Evolutionary conservation across 2,329 filamentous ascomycete species (phyloP).

Genomic region (Fusarium penzigii): DNA sequence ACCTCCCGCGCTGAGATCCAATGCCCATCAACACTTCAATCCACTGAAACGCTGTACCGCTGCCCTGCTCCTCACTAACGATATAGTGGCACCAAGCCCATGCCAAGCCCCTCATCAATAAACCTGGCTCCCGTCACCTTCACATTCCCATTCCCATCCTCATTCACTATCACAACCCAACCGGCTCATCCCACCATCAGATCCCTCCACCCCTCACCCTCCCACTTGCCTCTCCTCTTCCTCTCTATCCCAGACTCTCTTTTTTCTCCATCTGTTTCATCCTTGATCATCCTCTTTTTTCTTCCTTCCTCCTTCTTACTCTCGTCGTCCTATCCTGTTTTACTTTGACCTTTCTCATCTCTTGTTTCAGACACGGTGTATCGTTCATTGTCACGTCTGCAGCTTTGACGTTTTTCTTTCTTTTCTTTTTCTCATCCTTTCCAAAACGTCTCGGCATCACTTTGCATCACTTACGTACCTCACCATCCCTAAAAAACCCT

Average conservation of each 20-base stretch:
- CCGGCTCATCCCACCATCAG: slow-evolving; percentile 15
- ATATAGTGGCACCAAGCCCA: not conserved
- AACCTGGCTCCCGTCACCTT: not conserved
- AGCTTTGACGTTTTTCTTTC: slow-evolving; percentile 10
- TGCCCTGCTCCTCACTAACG: not conserved
- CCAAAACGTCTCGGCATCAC: not conserved
- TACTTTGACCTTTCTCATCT: slow-evolving; percentile 7
- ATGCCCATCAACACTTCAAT: not conserved
- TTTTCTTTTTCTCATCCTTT: slow-evolving; percentile 6
- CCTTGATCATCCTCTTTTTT: slow-evolving; percentile 1
- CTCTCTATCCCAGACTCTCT: slow-evolving; percentile 9
- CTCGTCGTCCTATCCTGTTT: not conserved
- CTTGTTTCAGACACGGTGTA: slow-evolving; percentile 25
- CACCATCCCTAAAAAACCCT: not conserved
- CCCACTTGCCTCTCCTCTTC: slow-evolving; percentile 12
- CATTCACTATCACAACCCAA: not conserved
- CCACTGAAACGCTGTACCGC: not conserved
- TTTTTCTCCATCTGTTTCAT: slow-evolving; percentile 9
- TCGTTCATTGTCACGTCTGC: slow-evolving; percentile 26
- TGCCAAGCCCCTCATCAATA: not conserved
- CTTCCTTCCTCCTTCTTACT: not conserved
- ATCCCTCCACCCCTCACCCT: not conserved
- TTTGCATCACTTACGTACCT: no score
- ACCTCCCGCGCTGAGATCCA: not conserved
- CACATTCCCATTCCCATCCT: not conserved